Percentiles rank a stretch among this genome's conserved stretches.
phyloP scores from a whole-genome alignment of 2,329 filamentous ascomycete genomes.

The Taxawa tesnikishii region DNA sequence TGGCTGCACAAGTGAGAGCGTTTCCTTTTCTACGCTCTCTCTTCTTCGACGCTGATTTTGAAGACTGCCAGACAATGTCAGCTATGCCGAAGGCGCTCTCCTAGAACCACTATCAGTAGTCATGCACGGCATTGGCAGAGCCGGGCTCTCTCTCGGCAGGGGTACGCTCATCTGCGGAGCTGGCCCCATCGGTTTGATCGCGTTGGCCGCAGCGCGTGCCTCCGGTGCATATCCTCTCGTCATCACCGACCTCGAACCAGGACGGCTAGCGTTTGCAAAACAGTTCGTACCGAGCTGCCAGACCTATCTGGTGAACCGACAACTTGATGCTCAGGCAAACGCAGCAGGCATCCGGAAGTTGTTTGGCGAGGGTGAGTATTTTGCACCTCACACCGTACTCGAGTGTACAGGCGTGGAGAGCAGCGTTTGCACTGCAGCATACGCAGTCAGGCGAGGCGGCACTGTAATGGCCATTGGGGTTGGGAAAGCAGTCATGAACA shows the following conservation, averaged over 20 bases:
- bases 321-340: conserved; percentile 12
- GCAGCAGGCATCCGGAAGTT: conserved; percentile 13
- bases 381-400: conserved; percentile 15
- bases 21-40: no score
- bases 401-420: conserved; percentile 23
- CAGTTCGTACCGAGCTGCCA: conserved; percentile 39
- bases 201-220: conserved; percentile 43
- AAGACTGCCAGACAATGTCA: conserved; percentile 56
- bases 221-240: conserved; percentile 65
- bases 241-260: conserved; percentile 71
- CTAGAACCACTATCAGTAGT: conserved; percentile 52
- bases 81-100: conserved; percentile 72
- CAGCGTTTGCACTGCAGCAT: conserved; percentile 17
- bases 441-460: conserved; percentile 15
- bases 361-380: conserved; percentile 12
- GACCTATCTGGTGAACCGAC: conserved; percentile 14
- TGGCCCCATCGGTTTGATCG: conserved; percentile 52
- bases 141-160: conserved; percentile 16
- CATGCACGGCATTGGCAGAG: conserved; percentile 32
- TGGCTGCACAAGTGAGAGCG: conserved; percentile 75
- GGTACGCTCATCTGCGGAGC: conserved; percentile 46
- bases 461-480: conserved; percentile 24
- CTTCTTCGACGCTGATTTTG: conserved; percentile 39
- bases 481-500: conserved; percentile 19
- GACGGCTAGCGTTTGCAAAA: conserved; percentile 66